Evolutionary conservation across 768 basidiomycete species (phyloP), one percentile per base, ranked within the genome.

Genomic region (Agaricus blazei): DNA sequence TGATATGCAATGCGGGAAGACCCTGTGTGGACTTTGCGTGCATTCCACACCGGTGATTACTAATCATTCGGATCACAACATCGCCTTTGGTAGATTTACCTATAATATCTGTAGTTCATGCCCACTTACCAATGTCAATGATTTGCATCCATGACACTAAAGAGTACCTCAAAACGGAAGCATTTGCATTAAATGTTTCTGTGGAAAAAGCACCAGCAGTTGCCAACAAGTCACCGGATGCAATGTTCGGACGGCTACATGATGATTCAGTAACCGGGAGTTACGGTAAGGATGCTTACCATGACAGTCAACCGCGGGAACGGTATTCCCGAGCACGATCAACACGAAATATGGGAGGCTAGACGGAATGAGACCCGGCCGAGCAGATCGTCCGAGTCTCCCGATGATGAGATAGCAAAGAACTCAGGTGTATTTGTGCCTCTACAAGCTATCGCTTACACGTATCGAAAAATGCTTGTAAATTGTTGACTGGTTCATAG

Each of bases 191-290:
- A 19, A 19, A 85, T 2, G 72, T 61, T 8, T 68, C 68, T 4
- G 60, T 57, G 3, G 63, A 61, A 62, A 83, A 87, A 4, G 67
- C 64, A 51, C 79, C 73, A 0, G 84, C 81, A 24, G 83, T 66
- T 3, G 85, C 75, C 87, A 86, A 88, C 6, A 88, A 67, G 60
- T 88, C 86, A 34, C 83, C 80, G 3, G 87, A 88, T 19, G 86
- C 87, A 2, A 86, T 87, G 61, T 88, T 86, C 85, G 48, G 11
- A 11, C 9, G 3, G 2, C 27, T 6, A 23, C 9, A 23, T 38
- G 9, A 12, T 19, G 19, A 19, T 19, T 19, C 19, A 19, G 29
- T 11, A 40, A 4, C 12, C 23, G 23, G 7, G 31, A 49, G 31
- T 6, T n/a, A 19, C 1, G 24, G 9, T 2, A 19, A 36, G 34